Percentiles rank a stretch among this genome's conserved stretches.
phyloP scores from a whole-genome alignment of 768 basidiomycete genomes.

The Clitopilus hobsonii region DNA sequence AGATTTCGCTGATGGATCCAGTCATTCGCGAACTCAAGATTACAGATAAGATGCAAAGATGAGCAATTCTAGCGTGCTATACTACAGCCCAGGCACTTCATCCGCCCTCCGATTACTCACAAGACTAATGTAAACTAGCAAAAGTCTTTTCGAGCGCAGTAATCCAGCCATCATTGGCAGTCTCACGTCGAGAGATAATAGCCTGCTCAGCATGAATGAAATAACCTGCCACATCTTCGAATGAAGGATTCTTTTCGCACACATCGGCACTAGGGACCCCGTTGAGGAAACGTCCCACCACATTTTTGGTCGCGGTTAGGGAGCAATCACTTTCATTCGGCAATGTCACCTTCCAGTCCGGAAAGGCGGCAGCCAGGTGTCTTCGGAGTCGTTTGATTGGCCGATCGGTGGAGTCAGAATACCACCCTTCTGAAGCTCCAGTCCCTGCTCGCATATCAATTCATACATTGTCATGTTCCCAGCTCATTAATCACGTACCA shows the following conservation, averaged over 20 bases:
- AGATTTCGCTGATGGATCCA: neutral
- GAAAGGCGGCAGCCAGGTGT: constrained; percentile 24
- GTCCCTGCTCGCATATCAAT: constrained; percentile 9
- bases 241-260: constrained; percentile 22
- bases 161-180: constrained; percentile 28
- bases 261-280: constrained; percentile 23
- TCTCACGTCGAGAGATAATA: constrained; percentile 11
- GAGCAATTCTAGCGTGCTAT: neutral
- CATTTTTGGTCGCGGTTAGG: constrained; percentile 39
- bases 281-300: constrained; percentile 41
- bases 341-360: constrained; percentile 31
- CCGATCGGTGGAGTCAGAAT: constrained; percentile 24
- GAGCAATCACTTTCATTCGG: constrained; percentile 35
- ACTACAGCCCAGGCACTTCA: neutral
- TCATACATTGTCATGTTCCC: neutral
- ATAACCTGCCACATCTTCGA: constrained; percentile 23
- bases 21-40: neutral
- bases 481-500: constrained; percentile 21
- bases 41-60: neutral
- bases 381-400: constrained; percentile 32
- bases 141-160: constrained; percentile 29
- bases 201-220: constrained; percentile 43
- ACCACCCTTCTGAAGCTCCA: constrained; percentile 31
- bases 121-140: constrained; percentile 5
- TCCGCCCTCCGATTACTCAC: neutral